Base-by-base conservation (phyloP, 2,329 filamentous ascomycete genomes). In the Ophiognomonia clavigignenti-juglandacearum region DNA sequence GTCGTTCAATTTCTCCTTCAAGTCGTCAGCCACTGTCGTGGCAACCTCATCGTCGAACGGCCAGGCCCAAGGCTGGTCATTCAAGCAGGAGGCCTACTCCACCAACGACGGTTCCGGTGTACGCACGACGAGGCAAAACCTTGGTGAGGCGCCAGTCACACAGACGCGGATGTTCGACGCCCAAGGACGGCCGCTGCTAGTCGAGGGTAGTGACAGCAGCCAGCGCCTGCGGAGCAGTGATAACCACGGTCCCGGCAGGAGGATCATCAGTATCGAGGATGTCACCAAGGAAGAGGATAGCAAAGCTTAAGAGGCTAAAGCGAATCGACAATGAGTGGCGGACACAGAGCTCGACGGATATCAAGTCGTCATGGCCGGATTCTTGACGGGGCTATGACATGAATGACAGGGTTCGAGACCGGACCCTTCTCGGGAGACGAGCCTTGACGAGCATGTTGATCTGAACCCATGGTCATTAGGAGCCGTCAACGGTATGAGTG, bases 201-300 rank as follows among this genome's bases (percentile, higher is more conserved):
- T 32, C 37, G 18, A 42, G 4, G 41, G 36, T 18, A n/a, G 13
- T 14, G 38, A 4, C 38, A 41, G 26, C 22, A 16, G 7, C 22
- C 13, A 40, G 20, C n/a, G 31, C 16, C 24, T 14, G 7, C 20
- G 7, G 8, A 13, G 24, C 19, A 35, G n/a, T n/a, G n/a, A n/a
- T n/a, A n/a, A 34, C 7, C 36, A 16, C 18, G 26, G 22, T 4
- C 18, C 37, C 4, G 48, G 22, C 19, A 45, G 26, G 39, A 51
- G 34, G 32, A 48, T 51, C 32, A 51, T 51, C 9, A 51, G 49
- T 39, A 51, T 51, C 34, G 49, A 51, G 42, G 49, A 51, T 9
- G 41, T 51, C 7, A 51, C 49, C 4, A 45, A 51, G n/a, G 27
- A 48, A 24, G 49, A 51, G 29, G 45, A 41, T 1, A 37, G 36